These are phyloP conservation scores for Alternaria atra DNA, from an alignment of 2,329 filamentous ascomycete species.

Conservation along the genomic window DNA sequence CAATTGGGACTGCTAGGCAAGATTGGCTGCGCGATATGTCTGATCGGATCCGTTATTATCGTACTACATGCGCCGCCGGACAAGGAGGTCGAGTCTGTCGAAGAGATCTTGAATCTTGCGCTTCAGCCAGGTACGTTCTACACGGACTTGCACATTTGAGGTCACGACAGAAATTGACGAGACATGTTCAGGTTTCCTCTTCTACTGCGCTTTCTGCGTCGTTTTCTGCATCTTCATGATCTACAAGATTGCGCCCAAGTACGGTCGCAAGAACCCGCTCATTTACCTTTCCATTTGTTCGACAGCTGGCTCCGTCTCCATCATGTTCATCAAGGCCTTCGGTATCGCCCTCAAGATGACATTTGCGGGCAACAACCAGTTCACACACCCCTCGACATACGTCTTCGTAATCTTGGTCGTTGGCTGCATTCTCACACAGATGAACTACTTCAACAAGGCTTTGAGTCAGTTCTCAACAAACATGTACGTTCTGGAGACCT, in stretches of 20 bases:
- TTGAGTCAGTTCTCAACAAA: constrained; percentile 96
- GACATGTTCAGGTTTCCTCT: constrained; percentile 74
- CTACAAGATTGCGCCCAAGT: constrained; percentile 86
- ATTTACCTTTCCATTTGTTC: constrained; percentile 98
- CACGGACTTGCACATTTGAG: constrained; percentile 26
- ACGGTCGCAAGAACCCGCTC: constrained; percentile 95
- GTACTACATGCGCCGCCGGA: constrained; percentile 96
- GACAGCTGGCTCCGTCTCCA: constrained; percentile 93
- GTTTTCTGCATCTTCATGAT: constrained; percentile 94
- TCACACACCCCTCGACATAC: constrained; percentile 92
- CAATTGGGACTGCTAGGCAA: constrained; percentile 90
- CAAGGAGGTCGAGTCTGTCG: constrained; percentile 87
- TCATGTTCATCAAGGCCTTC: constrained; percentile 99
- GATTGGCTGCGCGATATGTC: constrained; percentile 92
- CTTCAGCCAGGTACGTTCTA: constrained; percentile 78
- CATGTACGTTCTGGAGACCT: constrained; percentile 70
- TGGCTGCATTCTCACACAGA: constrained; percentile 96
- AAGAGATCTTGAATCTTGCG: constrained; percentile 89
- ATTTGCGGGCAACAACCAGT: constrained; percentile 92
- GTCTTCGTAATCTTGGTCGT: constrained; percentile 93
- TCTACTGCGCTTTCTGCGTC: constrained; percentile 82
- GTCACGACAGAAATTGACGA: constrained; percentile 21
- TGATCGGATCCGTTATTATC: constrained; percentile 96
- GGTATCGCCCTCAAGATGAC: constrained; percentile 97
- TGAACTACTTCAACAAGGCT: constrained; percentile 99